These are phyloP conservation scores for Lentinula lateritia DNA, from an alignment of 768 basidiomycete species.

Conservation along the genomic window DNA sequence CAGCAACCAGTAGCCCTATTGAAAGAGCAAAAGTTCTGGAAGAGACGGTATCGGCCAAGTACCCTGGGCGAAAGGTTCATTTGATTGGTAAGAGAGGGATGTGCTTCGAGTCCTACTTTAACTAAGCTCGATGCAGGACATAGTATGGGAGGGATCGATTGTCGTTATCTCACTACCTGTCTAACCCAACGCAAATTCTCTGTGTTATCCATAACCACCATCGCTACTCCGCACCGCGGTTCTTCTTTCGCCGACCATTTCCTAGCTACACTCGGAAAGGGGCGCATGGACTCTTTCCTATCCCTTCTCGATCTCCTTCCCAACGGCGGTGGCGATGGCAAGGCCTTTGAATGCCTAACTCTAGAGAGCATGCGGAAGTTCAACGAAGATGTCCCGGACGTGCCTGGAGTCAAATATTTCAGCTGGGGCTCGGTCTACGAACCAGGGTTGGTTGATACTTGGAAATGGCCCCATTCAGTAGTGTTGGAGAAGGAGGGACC, in stretches of 20 bases:
- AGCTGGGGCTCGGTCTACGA: slow-evolving; percentile 93
- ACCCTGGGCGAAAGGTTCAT: slow-evolving; percentile 82
- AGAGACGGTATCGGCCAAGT: slow-evolving; percentile 70
- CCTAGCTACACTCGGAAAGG: slow-evolving; percentile 62
- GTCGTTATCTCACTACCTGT: slow-evolving; percentile 79
- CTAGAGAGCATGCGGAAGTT: slow-evolving; percentile 81
- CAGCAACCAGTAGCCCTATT: slow-evolving; percentile 83
- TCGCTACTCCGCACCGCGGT: slow-evolving; percentile 92
- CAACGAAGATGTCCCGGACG: slow-evolving; percentile 81
- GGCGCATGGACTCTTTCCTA: slow-evolving; percentile 64
- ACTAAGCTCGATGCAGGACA: slow-evolving; percentile 5
- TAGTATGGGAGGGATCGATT: slow-evolving; percentile 82
- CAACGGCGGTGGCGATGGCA: slow-evolving; percentile 92
- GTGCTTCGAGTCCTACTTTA: background rate
- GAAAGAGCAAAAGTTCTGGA: slow-evolving; percentile 91
- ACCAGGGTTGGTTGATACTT: slow-evolving; percentile 88
- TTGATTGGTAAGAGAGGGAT: slow-evolving; percentile 57
- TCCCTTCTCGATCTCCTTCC: slow-evolving; percentile 78
- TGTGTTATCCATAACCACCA: slow-evolving; percentile 86
- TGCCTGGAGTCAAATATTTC: slow-evolving; percentile 77
- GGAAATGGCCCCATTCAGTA: slow-evolving; percentile 81
- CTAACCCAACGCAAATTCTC: slow-evolving; percentile 72
- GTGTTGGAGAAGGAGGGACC: slow-evolving; percentile 84
- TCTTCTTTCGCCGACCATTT: slow-evolving; percentile 93
- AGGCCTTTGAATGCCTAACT: slow-evolving; percentile 87